Percentiles rank a stretch among this genome's conserved stretches.
Conservation (phyloP, 2,329 filamentous ascomycete genomes). For the Ophiostoma quercus region DNA sequence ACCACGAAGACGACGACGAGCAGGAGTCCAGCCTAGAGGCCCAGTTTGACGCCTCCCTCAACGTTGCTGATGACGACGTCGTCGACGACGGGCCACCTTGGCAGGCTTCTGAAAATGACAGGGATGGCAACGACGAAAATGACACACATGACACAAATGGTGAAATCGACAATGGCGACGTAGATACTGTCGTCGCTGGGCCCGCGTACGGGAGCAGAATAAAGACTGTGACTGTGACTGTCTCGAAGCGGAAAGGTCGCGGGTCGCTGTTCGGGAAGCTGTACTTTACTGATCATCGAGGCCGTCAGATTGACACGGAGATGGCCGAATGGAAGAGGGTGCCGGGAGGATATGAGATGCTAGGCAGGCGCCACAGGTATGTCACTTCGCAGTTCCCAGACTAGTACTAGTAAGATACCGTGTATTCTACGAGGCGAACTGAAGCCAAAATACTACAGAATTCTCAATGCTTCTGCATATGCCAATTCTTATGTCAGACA, state of each 20-base stretch:
- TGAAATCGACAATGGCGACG: not conserved
- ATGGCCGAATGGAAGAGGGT: constrained; percentile 1
- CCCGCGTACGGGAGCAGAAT: not conserved
- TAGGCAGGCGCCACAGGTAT: not conserved
- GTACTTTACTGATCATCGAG: constrained; percentile 1
- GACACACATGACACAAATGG: not conserved
- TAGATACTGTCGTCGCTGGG: not conserved
- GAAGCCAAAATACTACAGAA: not conserved
- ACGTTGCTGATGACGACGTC: no score
- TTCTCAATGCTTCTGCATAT: no score
- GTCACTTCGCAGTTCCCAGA: not conserved
- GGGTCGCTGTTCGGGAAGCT: not conserved
- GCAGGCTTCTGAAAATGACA: not conserved
- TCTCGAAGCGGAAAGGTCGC: not conserved
- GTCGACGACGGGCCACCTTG: not conserved
- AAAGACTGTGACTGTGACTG: not conserved
- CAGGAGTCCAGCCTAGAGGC: no score
- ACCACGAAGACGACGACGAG: no score
- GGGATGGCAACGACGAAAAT: not conserved
- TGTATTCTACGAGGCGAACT: not conserved
- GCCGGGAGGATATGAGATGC: constrained; percentile 1
- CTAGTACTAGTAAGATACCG: not conserved
- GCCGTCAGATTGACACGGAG: not conserved
- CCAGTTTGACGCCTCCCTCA: no score
- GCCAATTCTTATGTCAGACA: no score